phyloP scores from a whole-genome alignment of 208 protist species.

The Phytomonas francai region DNA sequence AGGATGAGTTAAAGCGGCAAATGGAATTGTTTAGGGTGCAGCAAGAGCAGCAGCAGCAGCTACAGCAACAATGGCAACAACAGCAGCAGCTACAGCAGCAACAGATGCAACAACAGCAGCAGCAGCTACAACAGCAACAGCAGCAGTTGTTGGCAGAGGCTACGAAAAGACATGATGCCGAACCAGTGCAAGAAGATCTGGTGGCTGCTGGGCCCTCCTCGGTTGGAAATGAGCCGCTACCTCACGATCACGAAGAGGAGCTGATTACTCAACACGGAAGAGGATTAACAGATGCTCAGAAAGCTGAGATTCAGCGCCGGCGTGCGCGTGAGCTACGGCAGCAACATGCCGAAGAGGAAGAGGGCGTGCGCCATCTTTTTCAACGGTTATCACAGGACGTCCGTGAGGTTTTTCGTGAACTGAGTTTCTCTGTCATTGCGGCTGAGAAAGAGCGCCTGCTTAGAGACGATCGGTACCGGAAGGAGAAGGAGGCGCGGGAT shows the following conservation, averaged over 20 bases:
- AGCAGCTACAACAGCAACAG: constrained; percentile 16
- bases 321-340: constrained; percentile 55
- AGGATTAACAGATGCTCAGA: constrained; percentile 1
- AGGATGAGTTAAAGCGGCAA: constrained; percentile 9
- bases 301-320: constrained; percentile 44
- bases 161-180: background rate
- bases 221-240: background rate
- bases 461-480: constrained; percentile 88
- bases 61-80: background rate
- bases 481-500: constrained; percentile 72
- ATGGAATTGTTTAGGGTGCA: constrained; percentile 8
- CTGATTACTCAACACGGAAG: background rate
- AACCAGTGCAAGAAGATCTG: background rate
- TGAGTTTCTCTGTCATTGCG: constrained; percentile 85
- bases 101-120: constrained; percentile 14
- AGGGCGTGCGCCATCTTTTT: constrained; percentile 69
- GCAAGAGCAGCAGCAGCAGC: background rate
- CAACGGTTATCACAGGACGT: constrained; percentile 85
- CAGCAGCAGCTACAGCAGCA: constrained; percentile 10
- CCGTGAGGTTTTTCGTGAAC: constrained; percentile 85
- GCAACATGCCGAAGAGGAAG: constrained; percentile 70
- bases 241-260: constrained; percentile 9
- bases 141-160: background rate
- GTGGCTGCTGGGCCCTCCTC: background rate
- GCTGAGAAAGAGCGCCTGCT: constrained; percentile 86